Evolutionary conservation across 2,329 filamentous ascomycete species (phyloP).

Genomic region (Zasmidium citrigriseum): DNA sequence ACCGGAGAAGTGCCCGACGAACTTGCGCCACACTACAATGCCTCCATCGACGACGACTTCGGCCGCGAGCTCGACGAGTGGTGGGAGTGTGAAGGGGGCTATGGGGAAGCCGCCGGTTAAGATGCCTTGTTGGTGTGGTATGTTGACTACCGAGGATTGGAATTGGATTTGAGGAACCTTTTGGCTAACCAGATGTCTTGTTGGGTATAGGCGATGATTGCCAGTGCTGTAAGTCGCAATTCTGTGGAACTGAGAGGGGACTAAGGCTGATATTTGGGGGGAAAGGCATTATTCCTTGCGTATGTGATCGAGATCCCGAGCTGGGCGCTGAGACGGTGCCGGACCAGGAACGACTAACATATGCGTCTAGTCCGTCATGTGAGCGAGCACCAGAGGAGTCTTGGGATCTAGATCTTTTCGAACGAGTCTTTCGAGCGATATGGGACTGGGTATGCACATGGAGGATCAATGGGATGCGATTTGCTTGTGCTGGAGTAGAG

Average conservation of each 20-base stretch:
- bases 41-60: constrained; percentile 31
- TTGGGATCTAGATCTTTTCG: not conserved
- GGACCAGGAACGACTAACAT: too few species aligned
- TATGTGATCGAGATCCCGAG: constrained; percentile 6
- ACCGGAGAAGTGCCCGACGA: not conserved
- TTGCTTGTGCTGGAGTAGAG: not conserved
- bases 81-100: constrained; percentile 1
- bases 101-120: constrained; percentile 25
- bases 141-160: constrained; percentile 15
- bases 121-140: constrained; percentile 37
- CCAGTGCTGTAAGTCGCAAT: constrained; percentile 13
- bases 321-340: not conserved
- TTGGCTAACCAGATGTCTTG: not conserved
- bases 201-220: constrained; percentile 11
- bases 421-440: not conserved
- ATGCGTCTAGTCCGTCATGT: constrained; percentile 17
- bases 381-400: not conserved
- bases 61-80: constrained; percentile 15
- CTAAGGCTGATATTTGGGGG: not conserved
- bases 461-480: not conserved
- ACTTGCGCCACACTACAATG: constrained; percentile 16
- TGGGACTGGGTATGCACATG: not conserved
- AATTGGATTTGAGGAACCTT: not conserved
- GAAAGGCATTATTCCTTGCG: constrained; percentile 20
- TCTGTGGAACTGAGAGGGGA: not conserved